Evolutionary conservation across 1,284 basidiomycete genomes (phyloP), one percentile per base, ranked within the genome.

Genomic region (Cryptococcus neoformans): DNA sequence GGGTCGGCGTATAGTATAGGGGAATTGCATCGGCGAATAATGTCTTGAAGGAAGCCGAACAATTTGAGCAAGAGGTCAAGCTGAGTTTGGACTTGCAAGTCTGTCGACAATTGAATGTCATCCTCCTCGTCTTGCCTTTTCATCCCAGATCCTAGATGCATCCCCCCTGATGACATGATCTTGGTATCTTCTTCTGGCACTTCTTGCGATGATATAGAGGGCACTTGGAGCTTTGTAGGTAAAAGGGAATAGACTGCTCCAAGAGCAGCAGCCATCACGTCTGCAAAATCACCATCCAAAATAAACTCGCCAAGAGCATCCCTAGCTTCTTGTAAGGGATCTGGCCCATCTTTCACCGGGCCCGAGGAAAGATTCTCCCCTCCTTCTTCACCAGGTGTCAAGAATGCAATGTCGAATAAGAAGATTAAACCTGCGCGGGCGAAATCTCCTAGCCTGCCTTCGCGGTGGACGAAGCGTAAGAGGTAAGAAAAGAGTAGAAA

Each of bases 401-500:
- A 57, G 85, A 94, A 92, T 3, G 92, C 92, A 41, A 97, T 88
- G 68, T 96, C 92, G 84, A 98, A 89, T 46, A 98, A 82, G 75
- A 95, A 92, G 12, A 95, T 79, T 37, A 98, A 78, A 2, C 72
- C 62, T 4, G 70, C 49, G 2, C 56, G 34, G 2, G 72, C 56
- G 36, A 64, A 67, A 16, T 68, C 68, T 1, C 95, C 95, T 35
- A 92, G 92, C 37, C 88, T 84, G 35, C 92, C 92, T 78, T 98
- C 94, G 53, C 93, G 85, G 72, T 98, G 95, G 17, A 93, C 89
- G 70, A 94, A 98, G 3, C 93, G 90, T 16, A 98, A 84, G 39
- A 99, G 85, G 70, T 96, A 96, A 64, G 94, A 92, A 82, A 98
- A 97, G 10, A 96, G 81, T 9, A 95, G 83, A 69, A 95, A 96